Base-by-base conservation (phyloP, 1,284 basidiomycete species). In the Microbotryum violaceum region DNA sequence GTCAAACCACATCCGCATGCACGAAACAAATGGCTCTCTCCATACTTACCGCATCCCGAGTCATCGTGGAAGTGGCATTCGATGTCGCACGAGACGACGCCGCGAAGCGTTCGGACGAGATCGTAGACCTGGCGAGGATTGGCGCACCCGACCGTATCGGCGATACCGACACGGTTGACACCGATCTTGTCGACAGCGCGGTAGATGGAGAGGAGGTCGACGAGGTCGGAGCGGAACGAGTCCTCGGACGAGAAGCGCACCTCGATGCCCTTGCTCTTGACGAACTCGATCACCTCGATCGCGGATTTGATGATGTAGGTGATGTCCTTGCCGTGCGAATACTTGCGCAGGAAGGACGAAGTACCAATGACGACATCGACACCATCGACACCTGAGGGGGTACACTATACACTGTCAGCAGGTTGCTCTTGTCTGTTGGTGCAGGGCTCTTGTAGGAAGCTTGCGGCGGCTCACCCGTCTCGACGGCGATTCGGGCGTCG, bases 251-350 rank as follows among this genome's bases (percentile, higher is more conserved):
- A 98, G 84, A 99, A 99, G 66, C 96, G 90, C 76, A 98, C 92
- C 80, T 99, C 96, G 75, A 99, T 97, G 64, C 89, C 89, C 87
- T 97, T 98, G 81, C 88, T 91, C 85, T 99, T 99, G 82, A 98
- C 94, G 72, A 89, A 99, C 75, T 97, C 85, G 78, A 99, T 99
- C 72, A 99, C 96, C 79, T 97, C 94, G 74, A 97, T 92, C 65
- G 94, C 77, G 56, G 74, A 68, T 84, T 97, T 97, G 82, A 96
- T 97, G 79, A 99, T 98, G 81, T 97, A 99, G 58, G 91, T 82
- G 91, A 99, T 99, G 78, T 98, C 96, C 85, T 98, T 99, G 73
- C 96, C 96, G 78, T 99, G 96, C 50, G 94, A 97, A 82, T 94
- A 97, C 79, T 98, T 93, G 70, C 96, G 88, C 61, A 99, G 85